Evolutionary conservation across 345 rosid genomes (phyloP).

Genomic region (Eucalyptus marginata): DNA sequence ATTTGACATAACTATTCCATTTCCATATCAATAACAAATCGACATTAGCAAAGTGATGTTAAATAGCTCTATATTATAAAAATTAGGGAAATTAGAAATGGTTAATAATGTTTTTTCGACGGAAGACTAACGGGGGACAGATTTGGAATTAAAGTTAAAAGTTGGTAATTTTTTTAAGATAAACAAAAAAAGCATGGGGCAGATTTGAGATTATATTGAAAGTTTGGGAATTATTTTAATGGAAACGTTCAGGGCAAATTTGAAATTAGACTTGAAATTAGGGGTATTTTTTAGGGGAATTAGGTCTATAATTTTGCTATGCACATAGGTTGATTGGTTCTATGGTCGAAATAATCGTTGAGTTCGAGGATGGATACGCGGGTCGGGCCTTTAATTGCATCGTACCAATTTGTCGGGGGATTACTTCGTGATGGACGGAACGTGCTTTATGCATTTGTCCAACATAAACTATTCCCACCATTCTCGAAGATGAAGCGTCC

Average conservation of each 20-base stretch:
- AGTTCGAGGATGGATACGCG: background rate
- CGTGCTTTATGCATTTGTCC: background rate
- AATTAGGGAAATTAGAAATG: background rate
- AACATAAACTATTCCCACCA: background rate
- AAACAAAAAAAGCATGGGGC: accelerated
- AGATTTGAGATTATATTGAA: background rate
- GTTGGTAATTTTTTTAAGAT: background rate
- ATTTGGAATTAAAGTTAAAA: background rate
- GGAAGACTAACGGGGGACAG: accelerated
- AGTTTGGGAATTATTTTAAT: background rate
- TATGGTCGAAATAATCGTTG: background rate
- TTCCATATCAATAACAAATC: background rate
- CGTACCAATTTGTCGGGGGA: background rate
- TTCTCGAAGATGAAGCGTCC: background rate
- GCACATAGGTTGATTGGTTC: background rate
- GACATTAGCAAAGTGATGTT: background rate
- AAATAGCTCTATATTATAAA: background rate
- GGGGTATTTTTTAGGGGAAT: background rate
- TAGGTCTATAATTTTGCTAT: background rate
- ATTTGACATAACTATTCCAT: accelerated
- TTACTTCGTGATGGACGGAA: background rate
- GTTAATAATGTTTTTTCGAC: accelerated
- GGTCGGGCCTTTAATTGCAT: background rate
- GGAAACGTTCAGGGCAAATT: background rate
- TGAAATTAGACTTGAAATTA: background rate